Evolutionary conservation across 108 stramenopile species (phyloP).

Genomic region (Cyclotella atomus): DNA sequence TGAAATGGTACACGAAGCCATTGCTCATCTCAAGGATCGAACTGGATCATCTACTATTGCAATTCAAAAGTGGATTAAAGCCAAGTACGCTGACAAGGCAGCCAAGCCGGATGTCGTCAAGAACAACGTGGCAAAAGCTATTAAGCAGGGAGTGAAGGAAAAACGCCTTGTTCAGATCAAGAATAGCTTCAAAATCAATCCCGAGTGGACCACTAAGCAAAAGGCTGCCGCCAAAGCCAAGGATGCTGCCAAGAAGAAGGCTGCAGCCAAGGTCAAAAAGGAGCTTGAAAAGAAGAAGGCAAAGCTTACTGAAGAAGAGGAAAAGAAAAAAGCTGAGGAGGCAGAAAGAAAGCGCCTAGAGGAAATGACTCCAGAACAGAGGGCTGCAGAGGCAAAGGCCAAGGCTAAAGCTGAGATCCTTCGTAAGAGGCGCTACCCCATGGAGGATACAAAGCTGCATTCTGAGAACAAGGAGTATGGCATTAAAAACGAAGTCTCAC

Average conservation of each 20-base stretch:
- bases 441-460: slow-evolving; percentile 79
- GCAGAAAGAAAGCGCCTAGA: slow-evolving; percentile 29
- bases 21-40: slow-evolving; percentile 74
- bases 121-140: slow-evolving; percentile 49
- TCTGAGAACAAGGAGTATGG: slow-evolving; percentile 80
- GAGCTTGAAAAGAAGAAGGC: slow-evolving; percentile 20
- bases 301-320: slow-evolving; percentile 24
- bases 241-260: slow-evolving; percentile 52
- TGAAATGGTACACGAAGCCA: slow-evolving; percentile 70
- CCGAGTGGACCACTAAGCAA: slow-evolving; percentile 62
- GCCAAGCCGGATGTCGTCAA: slow-evolving; percentile 56
- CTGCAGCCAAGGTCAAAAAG: slow-evolving; percentile 51
- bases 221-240: slow-evolving; percentile 50
- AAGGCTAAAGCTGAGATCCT: slow-evolving; percentile 64
- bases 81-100: slow-evolving; percentile 45
- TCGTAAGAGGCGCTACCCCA: slow-evolving; percentile 76
- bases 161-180: slow-evolving; percentile 73
- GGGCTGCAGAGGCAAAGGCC: slow-evolving; percentile 35
- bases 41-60: slow-evolving; percentile 73
- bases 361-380: slow-evolving; percentile 34
- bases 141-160: slow-evolving; percentile 70
- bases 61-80: slow-evolving; percentile 73
- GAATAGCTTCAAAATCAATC: slow-evolving; percentile 72
- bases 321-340: slow-evolving; percentile 43
- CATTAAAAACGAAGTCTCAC: slow-evolving; percentile 56